These are phyloP conservation scores for Coemansia sp. DNA, from an alignment of 192 early-diverging fungal genomes.

Conservation along the genomic window DNA sequence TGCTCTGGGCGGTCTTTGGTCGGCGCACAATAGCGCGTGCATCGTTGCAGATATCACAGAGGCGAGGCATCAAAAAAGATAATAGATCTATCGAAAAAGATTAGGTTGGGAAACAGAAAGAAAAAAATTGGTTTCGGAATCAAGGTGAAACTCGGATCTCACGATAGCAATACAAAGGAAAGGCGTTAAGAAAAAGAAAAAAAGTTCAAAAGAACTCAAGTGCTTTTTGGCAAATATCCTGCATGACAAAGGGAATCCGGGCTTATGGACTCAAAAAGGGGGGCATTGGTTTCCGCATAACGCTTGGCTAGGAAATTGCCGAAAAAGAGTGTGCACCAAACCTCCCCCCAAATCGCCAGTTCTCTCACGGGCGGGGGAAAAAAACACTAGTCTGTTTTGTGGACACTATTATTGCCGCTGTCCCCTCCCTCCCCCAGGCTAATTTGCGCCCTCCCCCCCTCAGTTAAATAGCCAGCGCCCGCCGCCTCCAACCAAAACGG, in stretches of 20 bases:
- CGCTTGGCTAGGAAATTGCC: background rate
- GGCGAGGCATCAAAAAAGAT: constrained; percentile 50
- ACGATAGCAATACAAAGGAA: background rate
- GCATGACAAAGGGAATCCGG: background rate
- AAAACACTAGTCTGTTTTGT: background rate
- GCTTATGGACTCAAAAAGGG: background rate
- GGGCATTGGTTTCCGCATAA: constrained; percentile 5
- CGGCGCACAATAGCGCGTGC: constrained; percentile 82
- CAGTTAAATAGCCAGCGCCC: constrained; percentile 1
- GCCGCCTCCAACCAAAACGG: background rate
- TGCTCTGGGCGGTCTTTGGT: constrained; percentile 86
- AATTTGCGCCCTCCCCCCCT: background rate
- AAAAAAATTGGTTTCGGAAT: background rate
- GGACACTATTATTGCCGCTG: background rate
- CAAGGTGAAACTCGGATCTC: background rate
- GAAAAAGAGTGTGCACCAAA: background rate
- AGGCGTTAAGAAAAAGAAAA: background rate
- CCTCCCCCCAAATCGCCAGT: background rate
- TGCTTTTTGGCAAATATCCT: background rate
- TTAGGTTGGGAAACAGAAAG: background rate
- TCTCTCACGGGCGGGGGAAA: background rate
- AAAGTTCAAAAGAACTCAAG: background rate
- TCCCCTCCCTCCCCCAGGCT: background rate
- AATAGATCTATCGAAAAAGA: background rate
- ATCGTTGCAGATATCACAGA: constrained; percentile 68